A percentile compares a stretch with the other conserved stretches of the same genome.
Conservation (phyloP, 2,329 filamentous ascomycete species). For the Talaromyces albobiverticillius region DNA sequence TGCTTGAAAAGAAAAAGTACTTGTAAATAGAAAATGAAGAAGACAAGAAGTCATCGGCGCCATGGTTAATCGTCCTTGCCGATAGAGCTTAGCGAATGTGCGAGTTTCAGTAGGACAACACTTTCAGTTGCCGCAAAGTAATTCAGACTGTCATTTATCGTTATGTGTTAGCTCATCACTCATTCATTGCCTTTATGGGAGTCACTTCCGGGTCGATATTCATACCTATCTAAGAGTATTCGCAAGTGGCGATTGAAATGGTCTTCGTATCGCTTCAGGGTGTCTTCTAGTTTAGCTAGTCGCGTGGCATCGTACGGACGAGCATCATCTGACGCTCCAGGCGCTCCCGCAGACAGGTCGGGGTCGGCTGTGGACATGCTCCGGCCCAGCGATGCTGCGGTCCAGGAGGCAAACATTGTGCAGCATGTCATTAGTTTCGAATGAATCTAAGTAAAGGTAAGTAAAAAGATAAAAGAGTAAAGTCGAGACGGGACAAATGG, state of each 20-base stretch:
- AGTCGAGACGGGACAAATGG: too few relatives aligned
- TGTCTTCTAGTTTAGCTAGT: constrained; percentile 77
- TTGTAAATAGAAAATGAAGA: too few relatives aligned
- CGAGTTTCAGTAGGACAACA: constrained; percentile 81
- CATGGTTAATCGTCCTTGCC: constrained; percentile 41
- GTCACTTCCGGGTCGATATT: neutral
- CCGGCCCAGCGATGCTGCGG: constrained; percentile 72
- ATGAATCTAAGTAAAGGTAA: constrained; percentile 72
- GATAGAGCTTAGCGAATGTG: constrained; percentile 41
- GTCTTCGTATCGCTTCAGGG: constrained; percentile 85
- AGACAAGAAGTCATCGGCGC: too few relatives aligned
- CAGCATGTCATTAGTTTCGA: constrained; percentile 96
- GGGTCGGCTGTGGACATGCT: constrained; percentile 82
- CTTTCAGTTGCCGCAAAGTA: constrained; percentile 98
- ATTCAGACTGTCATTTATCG: constrained; percentile 56
- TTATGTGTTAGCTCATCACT: constrained; percentile 1
- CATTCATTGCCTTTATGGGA: neutral
- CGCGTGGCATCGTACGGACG: constrained; percentile 56
- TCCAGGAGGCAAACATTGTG: constrained; percentile 89
- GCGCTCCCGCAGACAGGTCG: constrained; percentile 55
- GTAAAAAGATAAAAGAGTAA: too few relatives aligned
- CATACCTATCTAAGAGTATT: constrained; percentile 78
- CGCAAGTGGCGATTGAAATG: constrained; percentile 91
- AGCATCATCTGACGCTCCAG: constrained; percentile 28
- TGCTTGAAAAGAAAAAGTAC: neutral